These are phyloP conservation scores for Pestalotiopsis sp. DNA, from an alignment of 2,329 filamentous ascomycete genomes.

Conservation along the genomic window DNA sequence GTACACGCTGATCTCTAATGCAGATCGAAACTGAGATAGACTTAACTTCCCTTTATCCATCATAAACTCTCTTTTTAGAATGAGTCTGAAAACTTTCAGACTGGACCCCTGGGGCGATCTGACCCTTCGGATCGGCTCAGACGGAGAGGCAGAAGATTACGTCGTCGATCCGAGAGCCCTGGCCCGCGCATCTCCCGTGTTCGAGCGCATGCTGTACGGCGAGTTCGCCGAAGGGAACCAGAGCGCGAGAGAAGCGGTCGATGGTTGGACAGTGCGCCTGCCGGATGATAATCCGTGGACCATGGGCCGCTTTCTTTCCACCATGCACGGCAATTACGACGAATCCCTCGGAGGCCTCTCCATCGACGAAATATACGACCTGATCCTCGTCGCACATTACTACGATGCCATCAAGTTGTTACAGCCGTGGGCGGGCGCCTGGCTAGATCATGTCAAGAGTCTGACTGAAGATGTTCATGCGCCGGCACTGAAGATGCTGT, in stretches of 20 bases:
- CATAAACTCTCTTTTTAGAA: neutral
- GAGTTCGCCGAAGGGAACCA: neutral
- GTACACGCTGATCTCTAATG: too few relatives aligned
- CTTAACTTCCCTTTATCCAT: neutral
- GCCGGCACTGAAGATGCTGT: slow-evolving; percentile 25
- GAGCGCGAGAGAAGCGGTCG: neutral
- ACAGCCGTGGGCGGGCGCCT: slow-evolving; percentile 6
- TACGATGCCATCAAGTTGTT: slow-evolving; percentile 9
- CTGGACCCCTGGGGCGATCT: neutral
- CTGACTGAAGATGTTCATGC: neutral
- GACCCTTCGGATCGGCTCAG: neutral
- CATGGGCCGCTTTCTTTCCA: neutral
- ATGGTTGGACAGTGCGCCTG: neutral
- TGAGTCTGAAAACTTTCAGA: neutral
- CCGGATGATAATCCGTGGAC: neutral
- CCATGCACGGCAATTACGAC: neutral
- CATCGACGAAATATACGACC: slow-evolving; percentile 6
- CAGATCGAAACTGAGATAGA: too few relatives aligned
- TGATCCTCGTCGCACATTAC: slow-evolving; percentile 8
- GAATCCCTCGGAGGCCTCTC: neutral
- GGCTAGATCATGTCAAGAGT: slow-evolving; percentile 3
- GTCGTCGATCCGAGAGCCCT: neutral
- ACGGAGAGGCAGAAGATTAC: neutral
- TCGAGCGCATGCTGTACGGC: neutral
- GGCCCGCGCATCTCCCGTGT: neutral